Conservation (phyloP, 2,329 filamentous ascomycete genomes). For the Fusarium setosum region DNA sequence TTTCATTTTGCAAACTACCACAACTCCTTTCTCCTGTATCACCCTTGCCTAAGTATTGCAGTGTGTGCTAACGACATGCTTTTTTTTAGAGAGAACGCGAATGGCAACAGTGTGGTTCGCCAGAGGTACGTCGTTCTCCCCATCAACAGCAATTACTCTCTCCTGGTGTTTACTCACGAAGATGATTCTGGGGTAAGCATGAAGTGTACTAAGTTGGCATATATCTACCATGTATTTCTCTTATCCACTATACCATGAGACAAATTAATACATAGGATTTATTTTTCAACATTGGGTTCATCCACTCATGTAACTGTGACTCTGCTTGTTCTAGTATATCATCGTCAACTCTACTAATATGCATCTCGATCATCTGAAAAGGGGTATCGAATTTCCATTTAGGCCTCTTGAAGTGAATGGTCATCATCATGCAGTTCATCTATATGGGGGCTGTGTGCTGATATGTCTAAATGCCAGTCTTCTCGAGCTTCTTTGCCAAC, state of each 20-base stretch:
- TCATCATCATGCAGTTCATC: conserved; percentile 44
- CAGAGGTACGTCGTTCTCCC: conserved; percentile 40
- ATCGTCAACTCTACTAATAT: not conserved
- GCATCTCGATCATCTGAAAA: conserved; percentile 24
- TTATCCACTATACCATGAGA: not conserved
- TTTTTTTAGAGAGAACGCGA: conserved; percentile 28
- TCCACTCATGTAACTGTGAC: not conserved
- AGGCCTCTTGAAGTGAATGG: conserved; percentile 35
- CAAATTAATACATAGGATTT: not conserved
- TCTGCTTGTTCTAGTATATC: not conserved
- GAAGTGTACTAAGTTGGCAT: not conserved
- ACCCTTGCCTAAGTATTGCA: conserved; percentile 11
- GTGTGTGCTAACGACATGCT: conserved; percentile 38
- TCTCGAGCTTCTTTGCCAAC: conserved; percentile 79
- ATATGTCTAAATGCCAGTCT: conserved; percentile 67
- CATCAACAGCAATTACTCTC: not conserved
- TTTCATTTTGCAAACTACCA: conserved; percentile 38
- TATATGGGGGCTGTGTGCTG: conserved; percentile 27
- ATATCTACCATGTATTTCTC: not conserved
- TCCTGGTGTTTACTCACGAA: conserved; percentile 1
- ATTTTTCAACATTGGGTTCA: not conserved
- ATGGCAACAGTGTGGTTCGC: conserved; percentile 20
- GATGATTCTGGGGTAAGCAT: not conserved
- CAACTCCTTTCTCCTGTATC: conserved; percentile 19
- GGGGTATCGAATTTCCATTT: conserved; percentile 48